Percentiles rank a stretch among this genome's conserved stretches.
Evolutionary conservation across 345 rosid species (phyloP).

Genomic region (Citrus hindsii): DNA sequence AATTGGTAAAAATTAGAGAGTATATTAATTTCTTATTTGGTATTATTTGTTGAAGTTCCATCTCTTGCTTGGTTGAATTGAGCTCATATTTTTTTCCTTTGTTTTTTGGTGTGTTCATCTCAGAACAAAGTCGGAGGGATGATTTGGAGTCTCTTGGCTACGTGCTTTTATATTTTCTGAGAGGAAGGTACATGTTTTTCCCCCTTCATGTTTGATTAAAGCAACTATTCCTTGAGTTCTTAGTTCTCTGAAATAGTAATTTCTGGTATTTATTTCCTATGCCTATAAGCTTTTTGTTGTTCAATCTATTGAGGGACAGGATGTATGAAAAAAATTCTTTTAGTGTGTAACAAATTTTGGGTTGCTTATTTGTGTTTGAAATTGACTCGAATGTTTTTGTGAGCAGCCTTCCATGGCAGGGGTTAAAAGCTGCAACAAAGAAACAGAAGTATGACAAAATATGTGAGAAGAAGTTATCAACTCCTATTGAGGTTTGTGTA

Average conservation of each 20-base stretch:
- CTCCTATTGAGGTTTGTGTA: constrained; percentile 75
- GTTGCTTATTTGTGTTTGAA: not conserved
- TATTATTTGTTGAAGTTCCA: not conserved
- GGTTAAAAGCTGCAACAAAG: constrained; percentile 80
- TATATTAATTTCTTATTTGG: not conserved
- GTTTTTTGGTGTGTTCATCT: constrained; percentile 2
- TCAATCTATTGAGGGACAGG: not conserved
- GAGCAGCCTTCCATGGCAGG: constrained; percentile 92
- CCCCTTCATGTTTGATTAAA: not conserved
- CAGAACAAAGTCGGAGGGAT: constrained; percentile 84
- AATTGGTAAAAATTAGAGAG: constrained; percentile 55
- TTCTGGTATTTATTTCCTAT: not conserved
- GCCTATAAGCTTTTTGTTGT: not conserved
- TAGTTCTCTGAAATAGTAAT: not conserved
- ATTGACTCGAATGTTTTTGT: constrained; percentile 20
- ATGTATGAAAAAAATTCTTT: not conserved
- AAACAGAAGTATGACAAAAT: constrained; percentile 89
- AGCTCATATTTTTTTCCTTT: not conserved
- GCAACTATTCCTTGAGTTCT: not conserved
- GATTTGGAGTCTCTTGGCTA: constrained; percentile 79
- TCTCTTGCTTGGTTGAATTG: not conserved
- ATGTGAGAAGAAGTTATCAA: constrained; percentile 81
- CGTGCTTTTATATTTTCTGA: constrained; percentile 67
- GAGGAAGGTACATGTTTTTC: constrained; percentile 73
- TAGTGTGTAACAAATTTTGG: not conserved